Base-by-base conservation (phyloP, 2,329 filamentous ascomycete species). In the Xylariales sp. region DNA sequence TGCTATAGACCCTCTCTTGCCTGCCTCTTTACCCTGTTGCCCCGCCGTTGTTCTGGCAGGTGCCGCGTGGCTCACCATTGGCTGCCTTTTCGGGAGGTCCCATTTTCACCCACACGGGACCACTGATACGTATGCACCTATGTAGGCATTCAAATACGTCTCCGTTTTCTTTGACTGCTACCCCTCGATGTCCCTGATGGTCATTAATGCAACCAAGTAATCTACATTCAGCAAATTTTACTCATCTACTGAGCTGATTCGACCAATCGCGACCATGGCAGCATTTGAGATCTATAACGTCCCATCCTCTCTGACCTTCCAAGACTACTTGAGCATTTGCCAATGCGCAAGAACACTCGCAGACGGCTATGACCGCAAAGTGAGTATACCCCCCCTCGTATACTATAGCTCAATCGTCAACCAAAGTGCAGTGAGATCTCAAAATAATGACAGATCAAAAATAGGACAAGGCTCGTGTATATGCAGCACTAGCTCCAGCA, bases 281-380 rank as follows among this genome's bases (percentile, higher is more conserved):
- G 15, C 35, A 25, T 38, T 38, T 38, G 37, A 31, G 12, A 39
- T 39, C 16, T 39, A 39, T 9, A 24, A 38, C 12, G 20, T 39
- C 12, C 37, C 37, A 6, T 24, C 15, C 3, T 20, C 25, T 15
- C 27, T 39, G 25, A 31, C 25, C 6, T 39, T 39, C 11, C 25
- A 31, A 9, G 27, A 39, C 15, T 39, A 39, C n/a, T 9, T 39
- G 18, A 22, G 12, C 11, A 22, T 39, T 14, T 31, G 25, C 12
- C 37, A 39, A 31, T 31, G 25, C 16, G 37, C 37, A 3, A 39
- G 37, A 14, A 39, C 27, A 2, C 20, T 31, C 4, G 37, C 37
- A 12, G 37, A 39, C 14, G 37, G 37, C 10, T 39, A 39, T 39
- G 37, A 39, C n/a, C 37, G 37, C 25, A 39, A 39, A 22, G 35